Evolutionary conservation across 163 green algal genomes (phyloP).

Genomic region (Coccomyxa subellipsoidea): DNA sequence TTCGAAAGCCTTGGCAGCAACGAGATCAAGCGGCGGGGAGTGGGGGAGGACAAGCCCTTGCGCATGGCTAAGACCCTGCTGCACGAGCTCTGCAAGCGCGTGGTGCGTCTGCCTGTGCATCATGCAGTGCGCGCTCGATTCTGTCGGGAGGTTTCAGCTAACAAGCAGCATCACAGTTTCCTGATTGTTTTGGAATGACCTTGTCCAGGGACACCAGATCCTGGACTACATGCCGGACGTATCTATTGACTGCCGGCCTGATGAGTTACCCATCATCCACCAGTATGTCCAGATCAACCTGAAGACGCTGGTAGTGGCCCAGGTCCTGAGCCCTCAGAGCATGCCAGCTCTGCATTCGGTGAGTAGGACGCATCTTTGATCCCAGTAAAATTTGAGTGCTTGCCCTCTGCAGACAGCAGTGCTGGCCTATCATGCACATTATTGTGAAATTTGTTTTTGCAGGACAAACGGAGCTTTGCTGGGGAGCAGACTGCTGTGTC

Average conservation of each 20-base stretch:
- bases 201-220: constrained; percentile 56
- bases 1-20: constrained; percentile 81
- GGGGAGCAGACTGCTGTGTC: neutral
- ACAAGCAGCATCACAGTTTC: neutral
- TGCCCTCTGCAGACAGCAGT: too few species aligned
- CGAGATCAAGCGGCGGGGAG: constrained; percentile 77
- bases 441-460: too few species aligned
- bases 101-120: constrained; percentile 46
- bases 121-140: too few species aligned
- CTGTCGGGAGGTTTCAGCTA: too few species aligned
- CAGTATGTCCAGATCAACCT: constrained; percentile 95
- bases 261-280: constrained; percentile 75
- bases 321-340: neutral
- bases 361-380: neutral
- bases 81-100: constrained; percentile 84
- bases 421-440: too few species aligned
- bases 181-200: neutral
- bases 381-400: neutral
- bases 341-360: neutral
- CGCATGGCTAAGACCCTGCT: constrained; percentile 94
- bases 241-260: constrained; percentile 39
- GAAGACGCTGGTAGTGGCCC: constrained; percentile 53
- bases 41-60: constrained; percentile 92
- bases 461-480: neutral
- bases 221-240: constrained; percentile 56